Base-by-base conservation (phyloP, 768 basidiomycete genomes). In the Strobilomyces dryophilus region DNA sequence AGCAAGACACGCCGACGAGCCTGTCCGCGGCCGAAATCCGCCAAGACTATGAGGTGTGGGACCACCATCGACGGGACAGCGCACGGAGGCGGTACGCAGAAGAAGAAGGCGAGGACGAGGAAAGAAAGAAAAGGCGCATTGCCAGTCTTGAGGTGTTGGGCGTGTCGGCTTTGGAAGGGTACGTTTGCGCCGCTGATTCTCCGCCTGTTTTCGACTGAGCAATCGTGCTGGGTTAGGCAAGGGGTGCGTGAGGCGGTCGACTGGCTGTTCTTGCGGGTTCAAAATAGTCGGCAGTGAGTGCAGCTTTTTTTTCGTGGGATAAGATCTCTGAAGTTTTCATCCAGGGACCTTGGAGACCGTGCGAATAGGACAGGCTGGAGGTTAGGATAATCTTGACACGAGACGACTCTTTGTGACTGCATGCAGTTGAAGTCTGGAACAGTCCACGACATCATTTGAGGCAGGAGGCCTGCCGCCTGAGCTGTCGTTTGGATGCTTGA, bases 211-310 rank as follows among this genome's bases (percentile, higher is more conserved):
- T 8, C 7, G 3, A 4, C 47, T 32, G 34, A 24, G 54, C 31
- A 40, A 37, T 24, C 39, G 11, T 45, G 5, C 47, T 46, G 10
- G 59, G 1, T n/a, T 49, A 97, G 94, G 40, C 91, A 90, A 29
- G 94, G 95, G 2, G 85, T 95, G 15, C 80, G 87, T 51, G 88
- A 89, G 46, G 93, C 90, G 0, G 89, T 97, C 3, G 89, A 97
- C 64, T 98, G 95, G 95, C 65, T 98, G 26, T 95, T 95, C 66
- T 83, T 95, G 50, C 80, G 94, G 0, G 94, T 97, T 5, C 92
- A 95, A 71, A 94, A 93, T 59, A 92, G 90, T 58, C 75, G 88
- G 57, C 81, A 83, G 87, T 84, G 45, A 51, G 65, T 39, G 5
- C 3, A 0, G 11, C 31, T 36, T 10, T 1, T 4, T 32, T 37